A percentile compares a stretch with the other conserved stretches of the same genome.
phyloP scores from a whole-genome alignment of 345 rosid species.

The Gossypium turneri region DNA sequence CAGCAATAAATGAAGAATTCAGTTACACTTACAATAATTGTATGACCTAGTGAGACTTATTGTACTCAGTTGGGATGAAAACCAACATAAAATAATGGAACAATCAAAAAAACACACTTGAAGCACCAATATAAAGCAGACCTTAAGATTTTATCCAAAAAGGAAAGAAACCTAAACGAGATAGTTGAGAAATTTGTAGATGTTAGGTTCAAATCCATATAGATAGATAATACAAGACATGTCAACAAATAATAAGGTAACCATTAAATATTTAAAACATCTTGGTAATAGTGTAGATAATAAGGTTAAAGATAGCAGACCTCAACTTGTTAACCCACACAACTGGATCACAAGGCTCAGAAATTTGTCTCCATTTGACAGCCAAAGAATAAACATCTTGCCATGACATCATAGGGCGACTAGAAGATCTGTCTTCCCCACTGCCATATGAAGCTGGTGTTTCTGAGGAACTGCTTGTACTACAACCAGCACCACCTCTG shows the following conservation, averaged over 20 bases:
- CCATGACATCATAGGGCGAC: constrained; percentile 66
- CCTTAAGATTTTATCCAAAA: not conserved
- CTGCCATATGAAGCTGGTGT: constrained; percentile 56
- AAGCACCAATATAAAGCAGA: not conserved
- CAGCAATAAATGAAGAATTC: not conserved
- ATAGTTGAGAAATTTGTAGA: not conserved
- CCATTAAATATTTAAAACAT: constrained; percentile 10
- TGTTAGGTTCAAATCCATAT: not conserved
- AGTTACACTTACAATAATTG: not conserved
- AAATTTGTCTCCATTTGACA: constrained; percentile 97
- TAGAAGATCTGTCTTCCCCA: constrained; percentile 61
- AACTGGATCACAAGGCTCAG: constrained; percentile 98
- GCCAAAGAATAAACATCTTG: constrained; percentile 78
- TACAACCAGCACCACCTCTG: constrained; percentile 94
- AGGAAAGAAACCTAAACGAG: not conserved
- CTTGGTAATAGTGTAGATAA: constrained; percentile 3
- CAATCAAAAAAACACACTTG: not conserved
- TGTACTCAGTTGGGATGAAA: not conserved
- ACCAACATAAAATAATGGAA: constrained; percentile 2
- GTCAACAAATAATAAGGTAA: not conserved
- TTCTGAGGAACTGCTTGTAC: constrained; percentile 75
- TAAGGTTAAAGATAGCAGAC: constrained; percentile 29
- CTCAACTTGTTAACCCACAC: constrained; percentile 95
- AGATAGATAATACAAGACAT: not conserved
- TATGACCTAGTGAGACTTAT: not conserved